Base-by-base conservation (phyloP, 768 basidiomycete species). In the Boletus bicolor region DNA sequence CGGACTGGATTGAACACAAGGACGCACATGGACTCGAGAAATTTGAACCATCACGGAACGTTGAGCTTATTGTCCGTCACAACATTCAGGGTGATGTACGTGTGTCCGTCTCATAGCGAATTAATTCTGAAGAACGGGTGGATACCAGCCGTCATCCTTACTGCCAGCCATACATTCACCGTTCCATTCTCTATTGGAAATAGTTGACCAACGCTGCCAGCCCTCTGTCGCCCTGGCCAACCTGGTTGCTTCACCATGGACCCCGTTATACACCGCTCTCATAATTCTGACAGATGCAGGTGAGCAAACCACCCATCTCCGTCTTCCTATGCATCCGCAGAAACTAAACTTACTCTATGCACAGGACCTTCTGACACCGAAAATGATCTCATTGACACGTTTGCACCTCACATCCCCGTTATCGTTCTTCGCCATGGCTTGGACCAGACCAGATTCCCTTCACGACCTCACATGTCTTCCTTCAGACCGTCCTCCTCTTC, bases 1-100 rank as follows among this genome's bases (percentile, higher is more conserved):
- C 87, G 7, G 82, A 86, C 63, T 89, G 88, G 87, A 68, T 84
- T 15, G 86, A 87, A 62, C 83, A 84, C 61, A 76, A 74, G 24
- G 84, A 86, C 64, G 77, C 75, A 1, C 82, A 87, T 60, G 86
- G 85, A 1, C 73, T 85, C 4, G 86, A 89, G 66, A 82, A 79
- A 55, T 82, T 80, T 39, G 87, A 87, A 61, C 81, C 86, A 8
- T 75, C 79, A 12, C 74, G 79, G 58, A 89, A 89, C 62, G 73
- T 89, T 8, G 84, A 89, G 63, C 76, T 89, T 37, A 61, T 82
- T 39, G 79, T 79, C 49, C 10, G 75, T 10, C 82, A 79, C 58
- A 75, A 78, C 47, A 65, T 70, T 49, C 68, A 72, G 26, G 63
- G 72, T 41, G 72, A 82, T 67, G 84, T 86, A 66, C 53, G 80